These are phyloP conservation scores for Aechmea fasciata DNA, from an alignment of 176 grass and related monocot genomes.

Conservation along the genomic window DNA sequence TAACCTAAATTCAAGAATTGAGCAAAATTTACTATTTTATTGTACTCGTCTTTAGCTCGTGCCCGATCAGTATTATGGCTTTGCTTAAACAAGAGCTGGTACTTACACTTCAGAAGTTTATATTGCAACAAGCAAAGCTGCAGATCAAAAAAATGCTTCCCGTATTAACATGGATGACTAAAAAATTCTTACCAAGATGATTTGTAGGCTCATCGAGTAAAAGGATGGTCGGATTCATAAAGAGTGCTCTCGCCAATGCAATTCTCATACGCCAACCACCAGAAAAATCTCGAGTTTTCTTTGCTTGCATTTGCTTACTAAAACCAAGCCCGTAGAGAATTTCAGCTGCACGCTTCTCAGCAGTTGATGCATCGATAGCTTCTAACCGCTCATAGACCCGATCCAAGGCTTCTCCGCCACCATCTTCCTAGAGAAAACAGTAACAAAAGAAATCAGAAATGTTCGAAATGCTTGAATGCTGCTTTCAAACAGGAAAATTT, in stretches of 20 bases:
- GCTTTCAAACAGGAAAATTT: neutral
- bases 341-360: slow-evolving; percentile 26
- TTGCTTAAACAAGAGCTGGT: no score
- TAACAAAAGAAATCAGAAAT: no score
- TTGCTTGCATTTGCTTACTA: slow-evolving; percentile 23
- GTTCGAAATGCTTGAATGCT: neutral
- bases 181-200: slow-evolving; percentile 21
- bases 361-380: slow-evolving; percentile 15
- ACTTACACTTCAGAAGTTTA: no score
- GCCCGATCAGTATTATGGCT: no score
- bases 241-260: slow-evolving; percentile 23
- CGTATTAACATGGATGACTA: neutral
- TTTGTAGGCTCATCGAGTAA: slow-evolving; percentile 29
- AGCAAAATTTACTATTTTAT: no score
- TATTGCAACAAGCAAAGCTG: no score
- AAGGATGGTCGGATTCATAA: slow-evolving; percentile 29
- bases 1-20: no score
- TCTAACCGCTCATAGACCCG: slow-evolving; percentile 23
- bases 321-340: slow-evolving; percentile 28
- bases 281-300: slow-evolving; percentile 20
- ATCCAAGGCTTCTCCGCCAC: slow-evolving; percentile 23
- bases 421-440: slow-evolving; percentile 5
- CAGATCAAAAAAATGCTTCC: no score
- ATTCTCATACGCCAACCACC: slow-evolving; percentile 28
- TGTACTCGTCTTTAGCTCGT: no score